phyloP scores from a whole-genome alignment of 1,139 yeast species.

The Pichia sp. region DNA sequence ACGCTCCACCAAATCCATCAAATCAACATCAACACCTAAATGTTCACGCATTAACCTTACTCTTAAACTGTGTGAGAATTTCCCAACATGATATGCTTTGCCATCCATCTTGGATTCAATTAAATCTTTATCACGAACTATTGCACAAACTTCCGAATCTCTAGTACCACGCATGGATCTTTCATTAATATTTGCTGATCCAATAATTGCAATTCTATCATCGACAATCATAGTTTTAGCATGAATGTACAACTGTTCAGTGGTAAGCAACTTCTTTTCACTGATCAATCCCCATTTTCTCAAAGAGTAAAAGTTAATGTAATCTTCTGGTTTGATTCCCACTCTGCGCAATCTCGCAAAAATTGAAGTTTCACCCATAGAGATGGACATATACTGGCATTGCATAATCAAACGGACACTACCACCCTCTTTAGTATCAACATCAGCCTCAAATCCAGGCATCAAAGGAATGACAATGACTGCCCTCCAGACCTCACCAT shows the following conservation, averaged over 20 bases:
- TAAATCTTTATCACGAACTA: constrained; percentile 78
- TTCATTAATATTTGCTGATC: constrained; percentile 95
- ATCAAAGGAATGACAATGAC: constrained; percentile 86
- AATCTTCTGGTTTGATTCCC: constrained; percentile 80
- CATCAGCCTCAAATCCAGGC: constrained; percentile 97
- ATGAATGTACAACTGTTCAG: constrained; percentile 91
- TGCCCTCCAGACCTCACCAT: constrained; percentile 82
- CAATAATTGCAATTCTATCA: constrained; percentile 88
- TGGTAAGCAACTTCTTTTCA: constrained; percentile 63
- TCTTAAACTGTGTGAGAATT: constrained; percentile 85
- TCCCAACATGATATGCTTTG: constrained; percentile 71
- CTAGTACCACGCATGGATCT: constrained; percentile 90
- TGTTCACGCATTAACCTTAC: constrained; percentile 95
- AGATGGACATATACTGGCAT: constrained; percentile 90
- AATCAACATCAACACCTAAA: constrained; percentile 87
- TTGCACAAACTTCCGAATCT: constrained; percentile 91
- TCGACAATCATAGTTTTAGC: constrained; percentile 93
- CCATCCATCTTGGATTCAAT: constrained; percentile 79
- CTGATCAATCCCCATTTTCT: constrained; percentile 97
- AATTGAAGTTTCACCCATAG: constrained; percentile 83
- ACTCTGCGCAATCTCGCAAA: constrained; percentile 73
- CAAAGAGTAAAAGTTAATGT: constrained; percentile 85
- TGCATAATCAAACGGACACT: constrained; percentile 94
- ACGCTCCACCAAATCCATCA: constrained; percentile 78
- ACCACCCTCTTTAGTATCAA: constrained; percentile 90